These are phyloP conservation scores for Fusarium fracticaudum DNA, from an alignment of 2,329 filamentous ascomycete species.

Conservation along the genomic window DNA sequence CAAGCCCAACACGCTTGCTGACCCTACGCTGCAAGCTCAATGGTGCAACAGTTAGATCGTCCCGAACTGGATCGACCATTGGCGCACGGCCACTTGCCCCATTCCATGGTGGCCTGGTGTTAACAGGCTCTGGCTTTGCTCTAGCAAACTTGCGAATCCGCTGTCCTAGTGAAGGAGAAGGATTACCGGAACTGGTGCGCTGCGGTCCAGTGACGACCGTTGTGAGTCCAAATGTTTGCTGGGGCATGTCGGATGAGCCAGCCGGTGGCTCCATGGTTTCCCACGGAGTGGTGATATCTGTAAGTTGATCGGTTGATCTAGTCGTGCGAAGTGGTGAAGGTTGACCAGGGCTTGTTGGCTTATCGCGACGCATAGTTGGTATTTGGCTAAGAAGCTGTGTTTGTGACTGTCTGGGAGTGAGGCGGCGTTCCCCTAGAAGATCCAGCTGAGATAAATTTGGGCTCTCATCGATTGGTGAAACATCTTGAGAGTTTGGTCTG, in stretches of 20 bases:
- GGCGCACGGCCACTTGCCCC: constrained; percentile 75
- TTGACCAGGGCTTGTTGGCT: constrained; percentile 56
- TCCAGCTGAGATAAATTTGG: constrained; percentile 49
- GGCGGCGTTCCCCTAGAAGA: constrained; percentile 26
- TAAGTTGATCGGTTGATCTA: constrained; percentile 42
- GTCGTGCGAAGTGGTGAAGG: constrained; percentile 51
- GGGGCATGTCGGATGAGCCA: constrained; percentile 4
- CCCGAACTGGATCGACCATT: constrained; percentile 71
- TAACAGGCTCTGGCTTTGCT: constrained; percentile 51
- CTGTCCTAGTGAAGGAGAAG: constrained; percentile 46
- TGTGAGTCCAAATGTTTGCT: constrained; percentile 35
- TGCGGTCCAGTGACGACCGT: constrained; percentile 42
- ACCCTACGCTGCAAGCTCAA: constrained; percentile 64
- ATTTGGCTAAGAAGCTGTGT: constrained; percentile 54
- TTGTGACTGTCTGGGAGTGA: constrained; percentile 26
- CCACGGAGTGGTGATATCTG: constrained; percentile 35
- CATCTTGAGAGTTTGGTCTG: constrained; percentile 49
- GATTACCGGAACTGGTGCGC: constrained; percentile 37
- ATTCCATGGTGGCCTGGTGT: constrained; percentile 71
- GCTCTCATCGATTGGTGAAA: constrained; percentile 64
- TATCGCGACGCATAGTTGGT: constrained; percentile 62
- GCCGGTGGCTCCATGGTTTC: constrained; percentile 13
- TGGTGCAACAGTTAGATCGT: constrained; percentile 66
- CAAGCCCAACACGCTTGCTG: constrained; percentile 52
- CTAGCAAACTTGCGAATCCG: constrained; percentile 48